These are phyloP conservation scores for Russula sp. DNA, from an alignment of 768 basidiomycete genomes.

Conservation along the genomic window DNA sequence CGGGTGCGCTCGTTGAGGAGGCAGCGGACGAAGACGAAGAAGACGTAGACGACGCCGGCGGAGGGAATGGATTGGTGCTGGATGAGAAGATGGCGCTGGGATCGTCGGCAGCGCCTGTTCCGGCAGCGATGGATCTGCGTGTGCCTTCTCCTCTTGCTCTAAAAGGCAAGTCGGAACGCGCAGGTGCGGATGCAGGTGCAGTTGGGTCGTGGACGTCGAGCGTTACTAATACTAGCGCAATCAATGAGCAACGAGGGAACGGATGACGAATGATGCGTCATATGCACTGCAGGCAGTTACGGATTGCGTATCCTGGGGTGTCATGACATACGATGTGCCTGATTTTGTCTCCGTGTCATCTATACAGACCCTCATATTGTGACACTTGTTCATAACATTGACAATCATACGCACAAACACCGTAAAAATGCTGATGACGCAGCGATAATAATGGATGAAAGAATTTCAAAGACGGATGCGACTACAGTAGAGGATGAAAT, in stretches of 20 bases:
- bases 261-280: not conserved
- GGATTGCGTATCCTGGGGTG: not conserved
- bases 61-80: not conserved
- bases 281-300: not conserved
- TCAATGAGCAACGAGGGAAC: not conserved
- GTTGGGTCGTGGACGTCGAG: constrained; percentile 16
- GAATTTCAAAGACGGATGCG: not conserved
- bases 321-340: too few relatives aligned
- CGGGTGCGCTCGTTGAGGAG: constrained; percentile 15
- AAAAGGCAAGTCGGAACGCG: constrained; percentile 1
- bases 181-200: not conserved
- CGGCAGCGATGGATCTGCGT: not conserved
- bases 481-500: not conserved
- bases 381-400: not conserved
- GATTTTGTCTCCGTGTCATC: too few relatives aligned
- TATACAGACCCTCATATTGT: not conserved
- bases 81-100: constrained; percentile 11
- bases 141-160: not conserved
- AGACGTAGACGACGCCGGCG: not conserved
- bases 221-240: not conserved
- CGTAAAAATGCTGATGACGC: constrained; percentile 2
- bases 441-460: not conserved
- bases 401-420: not conserved
- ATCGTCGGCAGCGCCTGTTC: not conserved
- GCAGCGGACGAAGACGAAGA: not conserved